Base-by-base conservation (phyloP, 2,329 filamentous ascomycete species). In the Ophiocordyceps australis region DNA sequence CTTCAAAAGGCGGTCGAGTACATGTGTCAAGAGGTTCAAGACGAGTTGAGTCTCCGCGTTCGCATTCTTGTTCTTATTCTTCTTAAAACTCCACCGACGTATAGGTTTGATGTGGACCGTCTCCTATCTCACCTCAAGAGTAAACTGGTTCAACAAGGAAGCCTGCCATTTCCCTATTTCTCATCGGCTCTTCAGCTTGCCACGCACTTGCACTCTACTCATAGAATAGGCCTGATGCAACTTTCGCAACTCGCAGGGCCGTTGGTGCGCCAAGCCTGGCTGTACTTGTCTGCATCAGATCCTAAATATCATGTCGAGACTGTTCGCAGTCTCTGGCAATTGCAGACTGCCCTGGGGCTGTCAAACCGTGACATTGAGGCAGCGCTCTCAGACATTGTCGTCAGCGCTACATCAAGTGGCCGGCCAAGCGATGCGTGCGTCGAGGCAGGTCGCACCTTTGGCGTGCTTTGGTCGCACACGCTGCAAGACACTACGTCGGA, bases 221-320 rank as follows among this genome's bases (percentile, higher is more conserved):
- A 57, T 25, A 62, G 67, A 25, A 62, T 74, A 22, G 43, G 55
- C 7, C 36, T 46, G 5, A 39, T 49, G n/a, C 60, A 71, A 14
- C 43, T 75, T 25, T 74, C 60, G 28, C 61, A 55, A 28, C 52
- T 92, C 7, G 65, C 86, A 5, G 60, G 69, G 13, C 61, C 67
- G 16, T 54, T 95, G 14, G 72, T 89, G 11, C 58, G 59, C 2
- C 65, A 74, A 29, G 62, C 86, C 1, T 98, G 89, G 89, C 49
- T 56, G 5, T 82, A 80, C 40, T 53, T 98, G 20, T 79, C 82
- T 1, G 74, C 80, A n/a, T 62, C 73, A 9, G 74, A 75, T 33
- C 83, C 85, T 1, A 93, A 93, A 43, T 91, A 86, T 37, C 89
- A 95, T 42, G 85, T 98, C 17, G 91, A 98, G 52, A 75, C 83